Conservation (phyloP, 805 yeast genomes). For the Komagataella populi region DNA sequence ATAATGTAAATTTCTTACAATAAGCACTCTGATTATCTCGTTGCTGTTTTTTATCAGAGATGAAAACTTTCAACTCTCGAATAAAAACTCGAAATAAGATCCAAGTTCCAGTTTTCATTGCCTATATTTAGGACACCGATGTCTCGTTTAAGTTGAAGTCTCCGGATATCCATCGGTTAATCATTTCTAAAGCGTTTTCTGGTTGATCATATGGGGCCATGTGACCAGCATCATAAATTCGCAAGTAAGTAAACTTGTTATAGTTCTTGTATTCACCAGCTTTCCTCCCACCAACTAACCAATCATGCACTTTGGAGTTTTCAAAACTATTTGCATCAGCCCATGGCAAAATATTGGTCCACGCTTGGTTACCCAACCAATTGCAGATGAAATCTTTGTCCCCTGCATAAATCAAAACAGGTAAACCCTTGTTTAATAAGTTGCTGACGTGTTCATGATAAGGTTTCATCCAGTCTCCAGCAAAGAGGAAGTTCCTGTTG, state of each 20-base stretch:
- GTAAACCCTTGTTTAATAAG: conserved; percentile 58
- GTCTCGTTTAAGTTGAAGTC: neutral
- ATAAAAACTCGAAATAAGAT: no score
- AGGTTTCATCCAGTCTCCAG: conserved; percentile 91
- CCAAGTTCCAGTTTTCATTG: neutral
- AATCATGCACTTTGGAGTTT: conserved; percentile 1
- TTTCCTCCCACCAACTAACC: conserved; percentile 17
- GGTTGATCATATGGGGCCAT: conserved; percentile 91
- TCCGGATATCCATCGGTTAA: conserved; percentile 59
- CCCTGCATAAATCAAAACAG: conserved; percentile 87
- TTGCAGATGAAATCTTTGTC: conserved; percentile 94
- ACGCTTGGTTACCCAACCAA: conserved; percentile 88
- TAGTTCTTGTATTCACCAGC: conserved; percentile 69
- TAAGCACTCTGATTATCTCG: no score
- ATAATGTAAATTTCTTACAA: no score
- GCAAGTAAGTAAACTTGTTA: conserved; percentile 59
- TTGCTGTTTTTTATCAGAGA: no score
- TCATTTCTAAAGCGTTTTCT: conserved; percentile 51
- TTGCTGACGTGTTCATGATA: conserved; percentile 65
- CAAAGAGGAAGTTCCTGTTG: conserved; percentile 64
- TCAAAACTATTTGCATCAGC: conserved; percentile 1
- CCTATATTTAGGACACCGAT: neutral
- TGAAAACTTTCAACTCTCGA: no score
- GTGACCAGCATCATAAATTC: conserved; percentile 78
- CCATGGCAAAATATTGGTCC: conserved; percentile 58